Percentiles rank a stretch among this genome's conserved stretches.
Evolutionary conservation across 2,329 filamentous ascomycete genomes (phyloP).

Genomic region (Neocatenulostroma microsporum): DNA sequence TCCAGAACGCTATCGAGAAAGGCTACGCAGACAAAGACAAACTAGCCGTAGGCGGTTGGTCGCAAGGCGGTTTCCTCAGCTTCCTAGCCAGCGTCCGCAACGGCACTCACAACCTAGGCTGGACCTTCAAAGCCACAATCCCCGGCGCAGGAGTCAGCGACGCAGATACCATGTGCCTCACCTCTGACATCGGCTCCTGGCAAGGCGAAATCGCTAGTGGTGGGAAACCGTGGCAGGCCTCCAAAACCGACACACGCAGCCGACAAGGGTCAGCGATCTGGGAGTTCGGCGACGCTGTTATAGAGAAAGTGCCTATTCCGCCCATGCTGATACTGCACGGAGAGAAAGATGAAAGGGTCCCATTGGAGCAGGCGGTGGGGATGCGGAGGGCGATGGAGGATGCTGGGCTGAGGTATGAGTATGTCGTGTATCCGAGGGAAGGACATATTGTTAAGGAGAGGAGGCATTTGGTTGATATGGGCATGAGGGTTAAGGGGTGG

Average conservation of each 20-base stretch:
- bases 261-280: constrained; percentile 24
- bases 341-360: constrained; percentile 28
- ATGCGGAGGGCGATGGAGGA: constrained; percentile 26
- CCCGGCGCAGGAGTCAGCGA: constrained; percentile 34
- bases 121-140: constrained; percentile 32
- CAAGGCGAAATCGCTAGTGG: constrained; percentile 24
- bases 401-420: constrained; percentile 25
- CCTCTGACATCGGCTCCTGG: constrained; percentile 24
- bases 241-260: constrained; percentile 13
- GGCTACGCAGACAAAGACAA: constrained; percentile 27
- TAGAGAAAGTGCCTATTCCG: constrained; percentile 18
- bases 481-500: constrained; percentile 10
- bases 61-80: constrained; percentile 34
- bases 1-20: constrained; percentile 27
- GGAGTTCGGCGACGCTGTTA: constrained; percentile 22
- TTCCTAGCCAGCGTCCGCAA: constrained; percentile 34
- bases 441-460: constrained; percentile 26
- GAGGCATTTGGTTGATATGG: constrained; percentile 24
- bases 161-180: constrained; percentile 30
- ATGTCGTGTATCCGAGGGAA: constrained; percentile 31
- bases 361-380: constrained; percentile 28
- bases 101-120: constrained; percentile 26
- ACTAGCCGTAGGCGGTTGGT: constrained; percentile 33
- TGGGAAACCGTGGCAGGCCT: constrained; percentile 14
- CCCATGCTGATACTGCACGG: constrained; percentile 32